Evolutionary conservation across 2,329 filamentous ascomycete genomes (phyloP).

Genomic region (Fusarium circinatum): DNA sequence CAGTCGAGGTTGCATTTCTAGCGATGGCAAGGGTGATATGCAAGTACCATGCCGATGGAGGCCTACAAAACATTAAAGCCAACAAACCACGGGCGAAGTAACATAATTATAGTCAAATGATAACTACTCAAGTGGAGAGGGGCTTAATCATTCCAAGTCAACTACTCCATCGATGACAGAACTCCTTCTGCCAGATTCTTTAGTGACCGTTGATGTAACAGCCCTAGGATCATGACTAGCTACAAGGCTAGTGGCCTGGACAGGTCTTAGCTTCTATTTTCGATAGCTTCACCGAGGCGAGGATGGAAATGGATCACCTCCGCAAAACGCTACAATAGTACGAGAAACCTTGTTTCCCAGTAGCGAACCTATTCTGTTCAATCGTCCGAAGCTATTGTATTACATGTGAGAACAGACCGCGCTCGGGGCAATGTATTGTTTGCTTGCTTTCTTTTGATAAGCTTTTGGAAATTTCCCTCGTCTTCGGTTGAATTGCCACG

Average conservation of each 20-base stretch:
- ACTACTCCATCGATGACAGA: neutral
- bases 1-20: neutral
- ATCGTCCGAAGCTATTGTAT: neutral
- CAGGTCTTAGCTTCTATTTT: neutral
- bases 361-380: neutral
- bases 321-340: neutral
- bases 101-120: neutral
- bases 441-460: neutral
- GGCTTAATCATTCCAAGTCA: neutral
- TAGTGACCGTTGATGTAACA: constrained; percentile 1
- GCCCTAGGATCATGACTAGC: neutral
- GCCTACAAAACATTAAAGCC: neutral
- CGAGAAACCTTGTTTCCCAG: neutral
- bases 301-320: neutral
- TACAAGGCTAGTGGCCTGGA: constrained; percentile 8
- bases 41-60: neutral
- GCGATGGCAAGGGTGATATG: neutral
- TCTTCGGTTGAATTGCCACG: neutral
- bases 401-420: neutral
- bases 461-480: neutral
- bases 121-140: neutral
- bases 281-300: neutral
- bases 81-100: neutral
- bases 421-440: neutral
- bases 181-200: neutral